phyloP scores from a whole-genome alignment of 108 stramenopile genomes.

The Ochromonas danica region DNA sequence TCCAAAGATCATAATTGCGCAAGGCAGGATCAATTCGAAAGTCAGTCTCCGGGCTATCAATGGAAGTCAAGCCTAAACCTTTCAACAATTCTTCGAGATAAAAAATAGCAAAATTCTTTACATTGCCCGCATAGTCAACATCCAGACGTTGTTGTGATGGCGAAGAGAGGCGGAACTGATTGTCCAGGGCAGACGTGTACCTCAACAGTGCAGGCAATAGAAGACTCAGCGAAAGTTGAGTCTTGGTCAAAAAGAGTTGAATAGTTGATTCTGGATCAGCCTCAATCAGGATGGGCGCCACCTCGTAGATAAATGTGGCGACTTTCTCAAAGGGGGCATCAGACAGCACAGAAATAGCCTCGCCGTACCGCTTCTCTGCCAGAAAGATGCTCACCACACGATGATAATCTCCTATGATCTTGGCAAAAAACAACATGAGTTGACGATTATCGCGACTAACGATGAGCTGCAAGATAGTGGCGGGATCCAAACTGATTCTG shows the following conservation, averaged over 20 bases:
- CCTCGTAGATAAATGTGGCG: slow-evolving; percentile 1
- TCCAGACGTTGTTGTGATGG: neutral
- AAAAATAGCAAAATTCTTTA: slow-evolving; percentile 9
- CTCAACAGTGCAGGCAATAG: neutral
- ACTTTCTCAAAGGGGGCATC: slow-evolving; percentile 20
- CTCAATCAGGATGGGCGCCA: slow-evolving; percentile 25
- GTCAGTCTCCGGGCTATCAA: neutral
- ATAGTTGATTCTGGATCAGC: neutral
- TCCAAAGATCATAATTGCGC: neutral
- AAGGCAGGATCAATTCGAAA: neutral
- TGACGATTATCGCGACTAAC: neutral
- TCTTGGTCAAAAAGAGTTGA: neutral
- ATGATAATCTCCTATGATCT: slow-evolving; percentile 30
- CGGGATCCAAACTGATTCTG: neutral
- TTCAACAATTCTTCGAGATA: neutral
- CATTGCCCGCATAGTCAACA: neutral
- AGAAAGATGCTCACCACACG: slow-evolving; percentile 23
- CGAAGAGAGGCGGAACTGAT: neutral
- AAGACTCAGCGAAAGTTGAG: neutral
- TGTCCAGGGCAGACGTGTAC: slow-evolving; percentile 10
- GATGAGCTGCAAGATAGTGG: slow-evolving; percentile 8
- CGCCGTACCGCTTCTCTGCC: neutral
- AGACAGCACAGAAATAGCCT: neutral
- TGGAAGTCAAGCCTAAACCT: neutral
- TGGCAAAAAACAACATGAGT: neutral